Percentiles rank a stretch among this genome's conserved stretches.
Evolutionary conservation across 1,284 basidiomycete species (phyloP).

Genomic region (Sphaerobolus stellatus): DNA sequence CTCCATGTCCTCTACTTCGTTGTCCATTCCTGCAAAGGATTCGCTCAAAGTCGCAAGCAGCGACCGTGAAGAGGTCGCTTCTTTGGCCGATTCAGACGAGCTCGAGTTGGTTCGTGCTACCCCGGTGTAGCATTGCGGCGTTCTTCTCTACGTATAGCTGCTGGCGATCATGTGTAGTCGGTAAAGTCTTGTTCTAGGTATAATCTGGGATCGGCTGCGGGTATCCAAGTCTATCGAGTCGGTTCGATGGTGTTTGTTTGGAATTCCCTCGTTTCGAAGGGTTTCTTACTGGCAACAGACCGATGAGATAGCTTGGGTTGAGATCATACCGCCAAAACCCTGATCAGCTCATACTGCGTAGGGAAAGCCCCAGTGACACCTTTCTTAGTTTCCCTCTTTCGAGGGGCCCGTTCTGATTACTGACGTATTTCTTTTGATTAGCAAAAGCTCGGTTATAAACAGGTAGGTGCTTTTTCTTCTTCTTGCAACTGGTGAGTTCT

Average conservation of each 20-base stretch:
- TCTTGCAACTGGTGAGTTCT: background rate
- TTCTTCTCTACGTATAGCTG: slow-evolving; percentile 23
- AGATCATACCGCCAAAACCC: slow-evolving; percentile 93
- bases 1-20: background rate
- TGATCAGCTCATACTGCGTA: slow-evolving; percentile 93
- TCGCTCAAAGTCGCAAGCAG: background rate
- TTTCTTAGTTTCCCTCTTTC: slow-evolving; percentile 40
- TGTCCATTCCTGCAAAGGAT: background rate
- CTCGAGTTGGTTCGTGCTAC: slow-evolving; percentile 59
- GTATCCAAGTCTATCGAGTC: slow-evolving; percentile 59
- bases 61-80: slow-evolving; percentile 26
- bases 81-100: slow-evolving; percentile 50
- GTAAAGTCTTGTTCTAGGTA: slow-evolving; percentile 70
- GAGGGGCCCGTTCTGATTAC: slow-evolving; percentile 45
- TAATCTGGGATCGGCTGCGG: slow-evolving; percentile 79
- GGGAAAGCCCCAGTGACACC: slow-evolving; percentile 84
- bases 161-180: slow-evolving; percentile 43
- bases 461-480: slow-evolving; percentile 45
- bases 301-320: slow-evolving; percentile 56
- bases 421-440: slow-evolving; percentile 48
- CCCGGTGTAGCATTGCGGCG: slow-evolving; percentile 30
- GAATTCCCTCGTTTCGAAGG: slow-evolving; percentile 15
- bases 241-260: slow-evolving; percentile 26
- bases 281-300: slow-evolving; percentile 26
- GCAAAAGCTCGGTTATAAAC: slow-evolving; percentile 79